These are phyloP conservation scores for Pseudocercospora fijiensis DNA, from an alignment of 2,329 filamentous ascomycete species.

Conservation along the genomic window DNA sequence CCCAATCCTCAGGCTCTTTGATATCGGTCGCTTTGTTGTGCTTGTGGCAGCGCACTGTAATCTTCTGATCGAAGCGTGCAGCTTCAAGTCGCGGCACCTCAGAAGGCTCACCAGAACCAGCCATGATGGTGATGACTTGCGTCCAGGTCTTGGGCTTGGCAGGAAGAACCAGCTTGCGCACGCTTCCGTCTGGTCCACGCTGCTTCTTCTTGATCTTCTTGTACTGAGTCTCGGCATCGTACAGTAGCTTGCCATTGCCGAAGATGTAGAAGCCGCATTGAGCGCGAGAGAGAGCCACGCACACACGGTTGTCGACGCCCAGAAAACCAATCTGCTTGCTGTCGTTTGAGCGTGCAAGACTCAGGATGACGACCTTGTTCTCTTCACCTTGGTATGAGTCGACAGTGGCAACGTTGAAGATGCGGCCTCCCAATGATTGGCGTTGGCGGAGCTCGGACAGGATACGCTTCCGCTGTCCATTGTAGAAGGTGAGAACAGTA, in stretches of 20 bases:
- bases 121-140: conserved; percentile 34
- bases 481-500: conserved; percentile 84
- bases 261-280: conserved; percentile 80
- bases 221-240: conserved; percentile 19
- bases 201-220: conserved; percentile 26
- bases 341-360: conserved; percentile 70
- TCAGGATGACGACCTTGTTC: conserved; percentile 79
- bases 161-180: neutral
- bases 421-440: conserved; percentile 23
- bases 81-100: conserved; percentile 23
- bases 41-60: conserved; percentile 33
- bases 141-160: conserved; percentile 30
- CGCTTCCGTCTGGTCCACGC: neutral
- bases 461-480: conserved; percentile 72
- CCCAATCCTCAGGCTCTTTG: conserved; percentile 55
- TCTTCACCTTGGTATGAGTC: conserved; percentile 92
- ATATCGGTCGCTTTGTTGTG: conserved; percentile 29
- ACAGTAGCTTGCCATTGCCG: conserved; percentile 64
- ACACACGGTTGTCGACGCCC: conserved; percentile 61
- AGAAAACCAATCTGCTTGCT: conserved; percentile 69
- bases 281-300: conserved; percentile 67
- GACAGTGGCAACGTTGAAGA: conserved; percentile 68
- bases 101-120: conserved; percentile 16
- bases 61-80: conserved; percentile 26
- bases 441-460: conserved; percentile 46